Conservation (phyloP, 1,284 basidiomycete genomes). For the Coniferiporia weirii region DNA sequence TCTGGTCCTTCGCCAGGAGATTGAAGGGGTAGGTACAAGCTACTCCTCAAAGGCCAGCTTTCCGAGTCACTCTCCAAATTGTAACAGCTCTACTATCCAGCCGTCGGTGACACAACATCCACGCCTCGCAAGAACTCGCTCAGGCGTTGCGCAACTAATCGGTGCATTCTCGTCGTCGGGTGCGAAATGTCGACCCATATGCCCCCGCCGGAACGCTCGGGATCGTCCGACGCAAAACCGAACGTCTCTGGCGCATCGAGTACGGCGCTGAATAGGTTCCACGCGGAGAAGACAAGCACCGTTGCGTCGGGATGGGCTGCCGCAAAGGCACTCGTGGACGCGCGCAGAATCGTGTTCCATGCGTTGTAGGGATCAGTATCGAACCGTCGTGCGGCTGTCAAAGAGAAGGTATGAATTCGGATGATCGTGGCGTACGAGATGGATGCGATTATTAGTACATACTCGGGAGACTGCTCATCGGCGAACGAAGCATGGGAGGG, state of each 20-base stretch:
- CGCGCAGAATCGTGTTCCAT: neutral
- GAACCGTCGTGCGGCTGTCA: neutral
- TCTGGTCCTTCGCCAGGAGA: too few species aligned
- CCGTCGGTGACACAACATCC: neutral
- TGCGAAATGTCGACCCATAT: slow-evolving; percentile 12
- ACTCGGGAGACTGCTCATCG: neutral
- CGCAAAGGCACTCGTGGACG: neutral
- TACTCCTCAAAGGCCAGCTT: too few species aligned
- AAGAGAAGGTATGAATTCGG: neutral
- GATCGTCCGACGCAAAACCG: slow-evolving; percentile 1
- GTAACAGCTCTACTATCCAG: neutral
- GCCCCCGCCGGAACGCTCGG: neutral
- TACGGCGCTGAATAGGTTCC: slow-evolving; percentile 1
- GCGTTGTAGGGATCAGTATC: neutral
- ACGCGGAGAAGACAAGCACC: slow-evolving; percentile 6
- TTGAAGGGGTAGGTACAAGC: too few species aligned
- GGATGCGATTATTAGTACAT: neutral
- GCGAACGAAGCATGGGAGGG: slow-evolving; percentile 6
- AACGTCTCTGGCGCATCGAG: slow-evolving; percentile 2
- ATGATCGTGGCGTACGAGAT: neutral
- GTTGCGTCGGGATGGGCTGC: neutral
- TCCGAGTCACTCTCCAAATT: neutral
- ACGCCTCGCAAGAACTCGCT: neutral
- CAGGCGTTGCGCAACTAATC: neutral
- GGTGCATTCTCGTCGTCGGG: slow-evolving; percentile 11